Evolutionary conservation across 2,329 filamentous ascomycete species (phyloP).

Genomic region (Fusarium sp.): DNA sequence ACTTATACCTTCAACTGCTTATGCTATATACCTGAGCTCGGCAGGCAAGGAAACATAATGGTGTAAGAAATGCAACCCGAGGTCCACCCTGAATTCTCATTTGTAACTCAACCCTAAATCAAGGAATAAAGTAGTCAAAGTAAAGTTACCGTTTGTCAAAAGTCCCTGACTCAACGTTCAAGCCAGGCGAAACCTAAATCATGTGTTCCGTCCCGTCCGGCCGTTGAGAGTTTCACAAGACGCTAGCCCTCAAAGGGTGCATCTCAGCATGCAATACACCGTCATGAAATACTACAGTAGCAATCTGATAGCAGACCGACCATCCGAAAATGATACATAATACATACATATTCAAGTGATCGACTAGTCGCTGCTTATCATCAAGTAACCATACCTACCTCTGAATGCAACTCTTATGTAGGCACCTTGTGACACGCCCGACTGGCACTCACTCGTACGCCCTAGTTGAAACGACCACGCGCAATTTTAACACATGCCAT

Average conservation of each 20-base stretch:
- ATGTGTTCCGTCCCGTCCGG: background rate
- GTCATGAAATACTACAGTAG: background rate
- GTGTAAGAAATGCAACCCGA: background rate
- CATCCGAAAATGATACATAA: background rate
- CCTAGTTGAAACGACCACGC: conserved; percentile 16
- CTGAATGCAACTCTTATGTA: conserved; percentile 11
- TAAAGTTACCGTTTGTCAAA: background rate
- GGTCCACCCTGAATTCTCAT: background rate
- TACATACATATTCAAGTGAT: background rate
- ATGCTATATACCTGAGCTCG: no score
- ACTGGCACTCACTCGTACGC: conserved; percentile 2
- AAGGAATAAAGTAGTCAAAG: background rate
- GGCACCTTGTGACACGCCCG: conserved; percentile 26
- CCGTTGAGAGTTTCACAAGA: conserved; percentile 1
- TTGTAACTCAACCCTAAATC: background rate
- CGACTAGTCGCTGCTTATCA: background rate
- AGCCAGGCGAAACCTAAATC: conserved; percentile 12
- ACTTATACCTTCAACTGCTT: background rate
- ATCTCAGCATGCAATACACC: conserved; percentile 2
- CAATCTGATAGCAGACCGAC: background rate
- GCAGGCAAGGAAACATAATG: background rate
- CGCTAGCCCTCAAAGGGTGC: conserved; percentile 9
- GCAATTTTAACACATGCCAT: conserved; percentile 38
- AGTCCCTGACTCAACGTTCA: conserved; percentile 1
- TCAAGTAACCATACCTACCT: background rate